Percentiles rank a stretch among this genome's conserved stretches.
phyloP scores from a whole-genome alignment of 2,329 filamentous ascomycete genomes.

The Cladosporium sp. region DNA sequence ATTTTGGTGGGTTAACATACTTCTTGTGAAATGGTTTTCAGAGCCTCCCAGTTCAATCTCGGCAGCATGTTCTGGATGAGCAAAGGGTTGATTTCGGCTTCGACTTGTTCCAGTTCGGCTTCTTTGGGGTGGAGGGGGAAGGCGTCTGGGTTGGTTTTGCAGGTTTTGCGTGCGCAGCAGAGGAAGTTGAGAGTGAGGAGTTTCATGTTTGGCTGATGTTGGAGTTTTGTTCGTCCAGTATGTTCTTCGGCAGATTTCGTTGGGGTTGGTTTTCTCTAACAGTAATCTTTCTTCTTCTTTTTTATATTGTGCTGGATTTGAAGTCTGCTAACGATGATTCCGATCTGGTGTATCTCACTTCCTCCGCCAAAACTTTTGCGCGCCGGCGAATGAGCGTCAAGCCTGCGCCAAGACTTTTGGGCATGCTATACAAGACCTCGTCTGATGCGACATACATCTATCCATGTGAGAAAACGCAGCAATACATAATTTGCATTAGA shows the following conservation, averaged over 20 bases:
- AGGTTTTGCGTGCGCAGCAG: conserved; percentile 91
- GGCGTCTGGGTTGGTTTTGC: conserved; percentile 73
- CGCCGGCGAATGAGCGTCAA: conserved; percentile 4
- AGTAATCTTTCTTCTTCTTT: too few species aligned
- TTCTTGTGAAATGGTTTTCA: conserved; percentile 72
- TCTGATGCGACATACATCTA: too few species aligned
- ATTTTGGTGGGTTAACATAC: conserved; percentile 41
- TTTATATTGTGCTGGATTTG: neutral
- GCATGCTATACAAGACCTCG: too few species aligned
- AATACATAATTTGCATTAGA: too few species aligned
- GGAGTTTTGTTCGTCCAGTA: too few species aligned
- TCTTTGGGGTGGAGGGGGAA: conserved; percentile 93
- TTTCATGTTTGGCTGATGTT: conserved; percentile 63
- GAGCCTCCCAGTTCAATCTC: conserved; percentile 80
- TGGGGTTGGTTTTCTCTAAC: too few species aligned
- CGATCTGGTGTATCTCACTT: too few species aligned
- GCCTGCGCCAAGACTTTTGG: neutral
- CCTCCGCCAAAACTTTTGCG: conserved; percentile 3
- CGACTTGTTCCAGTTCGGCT: conserved; percentile 81
- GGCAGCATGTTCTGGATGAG: conserved; percentile 83
- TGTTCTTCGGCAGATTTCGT: too few species aligned
- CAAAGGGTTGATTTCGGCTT: conserved; percentile 73
- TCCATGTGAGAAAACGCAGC: too few species aligned
- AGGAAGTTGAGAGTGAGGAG: conserved; percentile 94
- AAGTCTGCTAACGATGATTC: too few species aligned